Evolutionary conservation across 1,139 yeast species (phyloP), one percentile per base, ranked within the genome.

Genomic region (Candida sojae): DNA sequence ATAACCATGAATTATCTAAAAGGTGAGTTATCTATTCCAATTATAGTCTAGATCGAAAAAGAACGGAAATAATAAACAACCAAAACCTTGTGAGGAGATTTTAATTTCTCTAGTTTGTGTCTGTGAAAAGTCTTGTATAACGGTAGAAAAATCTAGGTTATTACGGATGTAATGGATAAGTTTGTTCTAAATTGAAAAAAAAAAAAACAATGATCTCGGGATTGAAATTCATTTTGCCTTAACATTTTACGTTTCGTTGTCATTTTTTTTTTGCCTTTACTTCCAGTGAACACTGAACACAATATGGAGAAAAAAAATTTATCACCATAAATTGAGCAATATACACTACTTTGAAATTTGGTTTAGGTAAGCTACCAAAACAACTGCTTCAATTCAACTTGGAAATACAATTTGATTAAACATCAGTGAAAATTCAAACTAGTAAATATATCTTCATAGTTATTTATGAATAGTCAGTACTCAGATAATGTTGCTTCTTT

Each of bases 1-100:
- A 75, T 75, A 28, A 48, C 51, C 33, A 33, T 39, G 21, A 12
- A 36, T 30, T 34, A 28, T 38, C 11, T 12, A 9, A n/a, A 21
- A 30, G 17, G 31, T 32, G 32, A 33, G 38, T 41, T 41, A 33
- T 17, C 36, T 41, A 26, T 26, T 30, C 38, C 38, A 34, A 39
- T 30, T 39, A 31, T 39, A 39, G 42, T 39, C 42, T 39, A 35
- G 38, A 41, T 39, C 34, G 38, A 11, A 13, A 28, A 41, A 40
- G 32, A 32, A 23, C 31, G 25, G 8, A 38, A 28, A 17, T 7
- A n/a, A 35, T 8, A 35, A 11, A 35, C 21, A 17, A 17, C 3
- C 21, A 17, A 17, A 17, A 17, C 21, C 3, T 17, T 17, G 2
- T 17, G 21, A 17, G 3, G 21, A 17, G 21, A 17, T 17, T 17